Percentiles rank a stretch among this genome's conserved stretches.
Evolutionary conservation across 805 yeast species (phyloP).

Genomic region (Wickerhamomyces silvicola): DNA sequence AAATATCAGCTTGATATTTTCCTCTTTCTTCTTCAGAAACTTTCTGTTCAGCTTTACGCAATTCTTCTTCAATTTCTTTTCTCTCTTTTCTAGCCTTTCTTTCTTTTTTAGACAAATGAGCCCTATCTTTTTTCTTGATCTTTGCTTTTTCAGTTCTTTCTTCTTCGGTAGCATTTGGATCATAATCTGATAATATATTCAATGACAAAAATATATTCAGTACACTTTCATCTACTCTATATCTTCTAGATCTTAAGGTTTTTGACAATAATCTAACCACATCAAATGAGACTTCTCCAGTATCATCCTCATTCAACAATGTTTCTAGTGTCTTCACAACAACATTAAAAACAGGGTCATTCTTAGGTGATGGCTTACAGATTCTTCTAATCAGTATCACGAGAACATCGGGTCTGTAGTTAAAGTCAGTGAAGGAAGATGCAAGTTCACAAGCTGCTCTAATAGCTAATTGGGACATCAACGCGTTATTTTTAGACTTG

Average conservation of each 20-base stretch:
- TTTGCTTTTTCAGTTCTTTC: conserved; percentile 40
- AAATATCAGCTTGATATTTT: conserved; percentile 73
- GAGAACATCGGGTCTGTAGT: conserved; percentile 71
- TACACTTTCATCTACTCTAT: conserved; percentile 77
- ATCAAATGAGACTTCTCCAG: conserved; percentile 77
- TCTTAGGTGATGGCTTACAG: conserved; percentile 45
- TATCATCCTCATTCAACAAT: conserved; percentile 72
- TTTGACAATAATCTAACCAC: conserved; percentile 61
- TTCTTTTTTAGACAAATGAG: conserved; percentile 86
- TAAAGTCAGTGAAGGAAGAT: conserved; percentile 67
- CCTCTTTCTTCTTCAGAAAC: conserved; percentile 86
- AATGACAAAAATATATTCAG: conserved; percentile 66
- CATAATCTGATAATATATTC: conserved; percentile 61
- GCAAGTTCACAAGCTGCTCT: conserved; percentile 77
- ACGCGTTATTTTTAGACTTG: conserved; percentile 28
- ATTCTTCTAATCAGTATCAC: conserved; percentile 61
- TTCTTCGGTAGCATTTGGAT: conserved; percentile 51
- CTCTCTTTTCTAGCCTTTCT: conserved; percentile 82
- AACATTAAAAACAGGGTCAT: conserved; percentile 42
- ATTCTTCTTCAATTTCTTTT: conserved; percentile 82
- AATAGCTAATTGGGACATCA: conserved; percentile 52
- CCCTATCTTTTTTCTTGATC: conserved; percentile 78
- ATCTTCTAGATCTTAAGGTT: conserved; percentile 66
- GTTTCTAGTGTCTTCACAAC: conserved; percentile 62
- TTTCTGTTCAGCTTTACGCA: conserved; percentile 80